Base-by-base conservation (phyloP, 257 asterid species). In the Solanum verrucosum region DNA sequence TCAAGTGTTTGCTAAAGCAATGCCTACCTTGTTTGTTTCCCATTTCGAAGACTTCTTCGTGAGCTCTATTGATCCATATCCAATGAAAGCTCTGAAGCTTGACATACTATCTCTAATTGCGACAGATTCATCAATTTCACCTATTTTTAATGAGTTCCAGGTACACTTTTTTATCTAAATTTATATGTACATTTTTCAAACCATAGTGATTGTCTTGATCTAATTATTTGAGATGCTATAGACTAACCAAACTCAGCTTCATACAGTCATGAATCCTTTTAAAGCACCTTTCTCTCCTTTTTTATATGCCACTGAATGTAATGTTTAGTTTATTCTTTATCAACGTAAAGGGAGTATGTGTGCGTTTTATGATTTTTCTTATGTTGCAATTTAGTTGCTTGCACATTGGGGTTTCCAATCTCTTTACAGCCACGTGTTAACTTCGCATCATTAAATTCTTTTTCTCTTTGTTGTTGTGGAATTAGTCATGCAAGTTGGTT, bases 61-160 rank as follows among this genome's bases (percentile, higher is more conserved):
- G 90, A 95, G 92, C 89, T 91, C 95, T 87, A 92, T 90, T 34
- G 99, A 96, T 90, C 91, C 99, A 78, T 96, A 94, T 90, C 98
- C 91, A 90, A 91, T 93, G 68, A 97, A 95, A 93, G 89, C 94
- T 74, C 90, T 97, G 94, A 97, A 97, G 95, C 98, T 97, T 33
- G 99, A 95, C 91, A 96, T 97, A 90, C 94, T 97, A 77, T 96
- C 99, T 83, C 89, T 94, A 40, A 92, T 97, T 87, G 99, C 94
- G 46, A 92, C 98, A 82, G 91, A 91, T 56, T 90, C 96, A 21
- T 94, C 99, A n/a, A 92, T 96, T 86, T 89, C 96, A 87, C 91
- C 94, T 78, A 93, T 97, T 90, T 94, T 97, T 84, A 90, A 94
- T 85, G 99, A 97, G 95, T 96, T 97, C 93, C 98, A 95, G 99